Evolutionary conservation across 1,139 yeast species (phyloP).

Genomic region (Debaryomycetaceae sp.): DNA sequence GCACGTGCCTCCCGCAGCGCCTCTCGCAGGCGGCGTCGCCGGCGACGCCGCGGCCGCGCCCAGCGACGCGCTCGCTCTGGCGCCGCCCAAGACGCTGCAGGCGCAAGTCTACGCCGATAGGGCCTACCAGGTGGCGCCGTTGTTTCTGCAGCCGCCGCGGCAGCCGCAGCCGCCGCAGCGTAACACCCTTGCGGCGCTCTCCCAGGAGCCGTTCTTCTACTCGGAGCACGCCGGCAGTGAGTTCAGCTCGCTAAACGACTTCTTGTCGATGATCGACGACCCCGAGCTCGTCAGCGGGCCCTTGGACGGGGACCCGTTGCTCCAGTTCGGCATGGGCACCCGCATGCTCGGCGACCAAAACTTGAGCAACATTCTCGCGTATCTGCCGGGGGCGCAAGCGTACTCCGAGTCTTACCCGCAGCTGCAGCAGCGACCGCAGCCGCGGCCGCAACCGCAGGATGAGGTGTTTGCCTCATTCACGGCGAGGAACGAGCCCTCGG

Average conservation of each 20-base stretch:
- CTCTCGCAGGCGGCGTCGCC: slow-evolving; percentile 8
- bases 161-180: slow-evolving; percentile 8
- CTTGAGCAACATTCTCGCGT: slow-evolving; percentile 24
- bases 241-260: slow-evolving; percentile 85
- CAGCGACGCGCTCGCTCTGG: too few relatives aligned
- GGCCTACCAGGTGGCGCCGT: too few relatives aligned
- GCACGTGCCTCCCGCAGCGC: slow-evolving; percentile 6
- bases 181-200: slow-evolving; percentile 10
- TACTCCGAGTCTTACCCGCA: too few relatives aligned
- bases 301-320: slow-evolving; percentile 26
- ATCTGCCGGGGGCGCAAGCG: slow-evolving; percentile 30
- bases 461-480: too few relatives aligned
- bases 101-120: too few relatives aligned
- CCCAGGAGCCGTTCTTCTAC: slow-evolving; percentile 71
- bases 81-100: too few relatives aligned
- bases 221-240: slow-evolving; percentile 94
- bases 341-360: too few relatives aligned
- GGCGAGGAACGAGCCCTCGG: too few relatives aligned
- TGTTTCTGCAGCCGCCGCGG: slow-evolving; percentile 1
- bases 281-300: slow-evolving; percentile 60
- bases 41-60: too few relatives aligned
- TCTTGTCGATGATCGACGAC: slow-evolving; percentile 85
- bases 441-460: too few relatives aligned
- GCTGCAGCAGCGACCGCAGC: too few relatives aligned
- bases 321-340: slow-evolving; percentile 19